Evolutionary conservation across 768 basidiomycete genomes (phyloP), one percentile per base, ranked within the genome.

Genomic region (Lactarius indigo): DNA sequence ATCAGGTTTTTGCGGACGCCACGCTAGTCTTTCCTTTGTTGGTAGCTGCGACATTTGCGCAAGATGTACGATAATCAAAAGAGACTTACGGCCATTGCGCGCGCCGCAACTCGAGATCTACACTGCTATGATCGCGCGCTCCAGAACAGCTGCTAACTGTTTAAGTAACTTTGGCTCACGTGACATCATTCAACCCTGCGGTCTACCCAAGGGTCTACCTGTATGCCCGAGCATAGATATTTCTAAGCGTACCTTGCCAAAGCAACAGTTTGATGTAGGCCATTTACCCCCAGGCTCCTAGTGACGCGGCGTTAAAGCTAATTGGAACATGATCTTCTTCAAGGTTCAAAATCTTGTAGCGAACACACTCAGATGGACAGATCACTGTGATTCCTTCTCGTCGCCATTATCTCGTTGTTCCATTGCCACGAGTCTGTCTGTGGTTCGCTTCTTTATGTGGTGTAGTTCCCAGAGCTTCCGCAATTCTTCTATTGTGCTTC

Each of bases 1-100:
- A 20, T 0, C 44, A 84, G 83, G 91, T 96, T 7, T 96, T 87
- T 72, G 95, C 96, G n/a, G 96, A 98, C 72, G 96, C 96, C 8
- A 99, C 96, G 0, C 79, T 99, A 26, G 96, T 94, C 9, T 98
- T 98, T 77, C 97, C 97, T 2, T 79, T 99, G 73, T 78, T 98
- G 5, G 96, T 99, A 2, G 96, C 96, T 6, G 94, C 93, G 12
- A 98, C 97, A 3, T 98, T 95, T 75, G 94, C 91, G 15, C 79
- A 83, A 72, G 80, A 79, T 57, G 52, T 59, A 55, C 41, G 6
- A n/a, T 64, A 60, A 55, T 44, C 58, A 39, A 37, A 42, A 18
- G 61, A 55, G 55, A 42, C 23, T 13, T 50, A 18, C 44, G 33
- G 26, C 61, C 23, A 28, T 63, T 20, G n/a, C 41, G 57, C 56